Conservation (phyloP, 129 eudicot genomes). For the Centella asiatica region DNA sequence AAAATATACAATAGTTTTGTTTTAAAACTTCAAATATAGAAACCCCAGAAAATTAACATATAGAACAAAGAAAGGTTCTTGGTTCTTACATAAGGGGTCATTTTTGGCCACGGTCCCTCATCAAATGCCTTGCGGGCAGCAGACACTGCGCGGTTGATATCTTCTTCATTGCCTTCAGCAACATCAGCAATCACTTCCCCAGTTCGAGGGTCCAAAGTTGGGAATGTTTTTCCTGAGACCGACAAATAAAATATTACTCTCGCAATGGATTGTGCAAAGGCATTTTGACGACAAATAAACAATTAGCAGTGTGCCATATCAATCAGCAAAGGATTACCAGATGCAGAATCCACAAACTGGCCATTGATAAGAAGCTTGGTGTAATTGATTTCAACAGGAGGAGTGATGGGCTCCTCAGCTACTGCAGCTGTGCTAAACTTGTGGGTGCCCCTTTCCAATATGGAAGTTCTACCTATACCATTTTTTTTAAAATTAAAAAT, state of each 20-base stretch:
- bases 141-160: slow-evolving; percentile 25
- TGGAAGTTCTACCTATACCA: not conserved
- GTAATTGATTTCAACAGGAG: not conserved
- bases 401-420: not conserved
- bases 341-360: slow-evolving; percentile 2
- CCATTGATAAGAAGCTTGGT: slow-evolving; percentile 8
- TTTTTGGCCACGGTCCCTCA: slow-evolving; percentile 33
- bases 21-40: not conserved
- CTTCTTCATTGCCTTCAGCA: slow-evolving; percentile 26
- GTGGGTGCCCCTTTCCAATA: not conserved
- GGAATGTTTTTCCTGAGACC: slow-evolving; percentile 17
- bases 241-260: too few species aligned
- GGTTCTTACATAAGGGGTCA: slow-evolving; percentile 22
- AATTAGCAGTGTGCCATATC: too few species aligned
- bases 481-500: too few species aligned
- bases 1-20: not conserved
- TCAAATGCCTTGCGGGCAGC: slow-evolving; percentile 33
- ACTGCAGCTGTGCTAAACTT: not conserved
- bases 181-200: slow-evolving; percentile 22
- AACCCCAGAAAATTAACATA: not conserved
- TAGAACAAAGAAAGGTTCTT: not conserved
- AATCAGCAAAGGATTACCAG: too few species aligned
- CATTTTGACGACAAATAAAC: too few species aligned
- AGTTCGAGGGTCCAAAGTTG: slow-evolving; percentile 25
- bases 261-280: too few species aligned